Percentiles rank a stretch among this genome's conserved stretches.
These are phyloP conservation scores for Alternaria solani DNA, from an alignment of 2,329 filamentous ascomycete genomes.

Conservation along the genomic window DNA sequence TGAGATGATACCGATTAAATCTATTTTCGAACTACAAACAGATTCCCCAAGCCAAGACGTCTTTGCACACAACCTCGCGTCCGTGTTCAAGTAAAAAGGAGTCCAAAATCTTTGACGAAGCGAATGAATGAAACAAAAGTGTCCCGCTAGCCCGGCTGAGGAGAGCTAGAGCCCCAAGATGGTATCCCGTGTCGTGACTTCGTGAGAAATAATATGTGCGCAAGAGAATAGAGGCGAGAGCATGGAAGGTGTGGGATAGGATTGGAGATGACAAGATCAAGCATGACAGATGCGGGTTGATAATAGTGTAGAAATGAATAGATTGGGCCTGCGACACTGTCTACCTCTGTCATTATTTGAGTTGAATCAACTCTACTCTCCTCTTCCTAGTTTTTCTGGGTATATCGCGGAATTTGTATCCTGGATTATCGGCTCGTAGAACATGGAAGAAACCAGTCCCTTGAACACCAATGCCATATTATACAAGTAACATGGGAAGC, in stretches of 20 bases:
- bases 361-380: conserved; percentile 32
- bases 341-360: conserved; percentile 48
- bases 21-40: conserved; percentile 8
- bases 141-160: conserved; percentile 29
- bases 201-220: conserved; percentile 35
- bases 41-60: conserved; percentile 16
- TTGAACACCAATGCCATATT: conserved; percentile 31
- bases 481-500: conserved; percentile 22
- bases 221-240: conserved; percentile 25
- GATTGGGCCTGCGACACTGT: conserved; percentile 49
- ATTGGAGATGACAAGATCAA: conserved; percentile 26
- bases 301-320: conserved; percentile 42
- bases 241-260: conserved; percentile 15
- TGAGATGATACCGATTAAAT: conserved; percentile 6
- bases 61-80: conserved; percentile 9
- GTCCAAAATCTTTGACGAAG: conserved; percentile 10
- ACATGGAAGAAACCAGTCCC: conserved; percentile 31
- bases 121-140: conserved; percentile 28
- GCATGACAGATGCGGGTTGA: conserved; percentile 39
- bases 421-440: conserved; percentile 32
- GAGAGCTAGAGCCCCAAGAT: conserved; percentile 29
- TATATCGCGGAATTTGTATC: conserved; percentile 43
- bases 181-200: conserved; percentile 48
- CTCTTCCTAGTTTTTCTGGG: conserved; percentile 31
- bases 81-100: conserved; percentile 3